Percentiles rank a stretch among this genome's conserved stretches.
phyloP scores from a whole-genome alignment of 139 green algal species.

The Zygnema cylindricum region DNA sequence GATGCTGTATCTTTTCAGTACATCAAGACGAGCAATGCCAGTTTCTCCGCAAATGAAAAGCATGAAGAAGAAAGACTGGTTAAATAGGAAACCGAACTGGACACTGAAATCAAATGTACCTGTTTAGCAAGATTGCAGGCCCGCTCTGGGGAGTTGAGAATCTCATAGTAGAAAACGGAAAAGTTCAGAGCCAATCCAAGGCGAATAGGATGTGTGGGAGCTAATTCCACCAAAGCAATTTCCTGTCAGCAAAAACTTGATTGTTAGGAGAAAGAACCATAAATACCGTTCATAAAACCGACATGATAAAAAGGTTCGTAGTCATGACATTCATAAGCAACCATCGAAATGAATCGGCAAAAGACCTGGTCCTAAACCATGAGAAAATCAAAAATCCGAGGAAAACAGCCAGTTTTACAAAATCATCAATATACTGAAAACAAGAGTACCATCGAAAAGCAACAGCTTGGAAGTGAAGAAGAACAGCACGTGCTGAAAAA shows the following conservation, averaged over 20 bases:
- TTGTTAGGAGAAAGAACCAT: neutral
- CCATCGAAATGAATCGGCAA: neutral
- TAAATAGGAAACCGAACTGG: neutral
- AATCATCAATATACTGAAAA: too few relatives aligned
- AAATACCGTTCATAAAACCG: neutral
- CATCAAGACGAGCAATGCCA: neutral
- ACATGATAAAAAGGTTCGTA: neutral
- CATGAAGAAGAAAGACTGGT: neutral
- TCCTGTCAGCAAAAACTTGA: conserved; percentile 76
- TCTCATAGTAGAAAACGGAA: conserved; percentile 99
- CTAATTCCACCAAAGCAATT: conserved; percentile 92
- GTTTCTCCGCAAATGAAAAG: conserved; percentile 17
- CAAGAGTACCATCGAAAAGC: neutral
- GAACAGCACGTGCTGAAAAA: neutral
- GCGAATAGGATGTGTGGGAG: conserved; percentile 95
- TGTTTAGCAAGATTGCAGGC: conserved; percentile 86
- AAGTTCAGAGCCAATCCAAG: conserved; percentile 98
- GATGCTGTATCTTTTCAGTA: neutral
- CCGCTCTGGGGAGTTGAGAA: conserved; percentile 97
- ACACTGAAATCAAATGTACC: conserved; percentile 64
- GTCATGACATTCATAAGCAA: neutral
- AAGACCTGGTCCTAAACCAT: too few relatives aligned
- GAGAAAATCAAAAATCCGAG: too few relatives aligned
- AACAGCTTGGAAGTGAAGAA: neutral
- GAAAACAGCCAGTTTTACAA: too few relatives aligned